Conservation (phyloP, 129 eudicot genomes). For the Silybum marianum region DNA sequence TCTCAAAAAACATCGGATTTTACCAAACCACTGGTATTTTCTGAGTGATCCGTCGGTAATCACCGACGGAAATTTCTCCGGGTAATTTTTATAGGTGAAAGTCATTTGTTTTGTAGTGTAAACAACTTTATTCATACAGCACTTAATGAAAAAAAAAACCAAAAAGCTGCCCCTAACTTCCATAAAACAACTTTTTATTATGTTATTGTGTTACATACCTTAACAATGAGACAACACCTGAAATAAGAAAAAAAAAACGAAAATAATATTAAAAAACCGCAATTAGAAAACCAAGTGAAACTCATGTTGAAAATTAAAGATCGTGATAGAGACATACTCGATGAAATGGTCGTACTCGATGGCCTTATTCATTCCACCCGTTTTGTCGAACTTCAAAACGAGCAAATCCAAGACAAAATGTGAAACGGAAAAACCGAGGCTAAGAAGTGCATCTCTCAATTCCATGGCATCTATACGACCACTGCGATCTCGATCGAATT, state of each 20-base stretch:
- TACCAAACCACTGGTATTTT: too few species aligned
- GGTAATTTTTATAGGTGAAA: too few species aligned
- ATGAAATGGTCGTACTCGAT: slow-evolving; percentile 85
- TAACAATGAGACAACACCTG: slow-evolving; percentile 92
- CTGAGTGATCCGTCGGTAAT: too few species aligned
- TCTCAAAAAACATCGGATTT: too few species aligned
- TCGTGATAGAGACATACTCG: slow-evolving; percentile 49
- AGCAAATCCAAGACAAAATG: slow-evolving; percentile 59
- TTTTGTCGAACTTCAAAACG: slow-evolving; percentile 66
- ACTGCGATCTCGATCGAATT: slow-evolving; percentile 71
- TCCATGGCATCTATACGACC: slow-evolving; percentile 68
- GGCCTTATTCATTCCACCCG: slow-evolving; percentile 60
- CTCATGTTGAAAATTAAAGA: not conserved
- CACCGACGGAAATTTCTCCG: too few species aligned
- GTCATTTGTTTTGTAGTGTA: too few species aligned
- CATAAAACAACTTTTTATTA: not conserved
- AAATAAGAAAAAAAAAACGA: not conserved
- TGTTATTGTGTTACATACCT: slow-evolving; percentile 43
- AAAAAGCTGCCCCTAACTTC: not conserved
- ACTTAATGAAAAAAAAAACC: too few species aligned
- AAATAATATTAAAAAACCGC: not conserved
- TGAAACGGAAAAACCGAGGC: slow-evolving; percentile 64
- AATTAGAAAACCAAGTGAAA: not conserved
- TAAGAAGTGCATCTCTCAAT: slow-evolving; percentile 66
- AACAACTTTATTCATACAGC: too few species aligned